Evolutionary conservation across 164 flowering plant genomes (phyloP), one percentile per base, ranked within the genome.

Genomic region (Macadamia integrifolia): DNA sequence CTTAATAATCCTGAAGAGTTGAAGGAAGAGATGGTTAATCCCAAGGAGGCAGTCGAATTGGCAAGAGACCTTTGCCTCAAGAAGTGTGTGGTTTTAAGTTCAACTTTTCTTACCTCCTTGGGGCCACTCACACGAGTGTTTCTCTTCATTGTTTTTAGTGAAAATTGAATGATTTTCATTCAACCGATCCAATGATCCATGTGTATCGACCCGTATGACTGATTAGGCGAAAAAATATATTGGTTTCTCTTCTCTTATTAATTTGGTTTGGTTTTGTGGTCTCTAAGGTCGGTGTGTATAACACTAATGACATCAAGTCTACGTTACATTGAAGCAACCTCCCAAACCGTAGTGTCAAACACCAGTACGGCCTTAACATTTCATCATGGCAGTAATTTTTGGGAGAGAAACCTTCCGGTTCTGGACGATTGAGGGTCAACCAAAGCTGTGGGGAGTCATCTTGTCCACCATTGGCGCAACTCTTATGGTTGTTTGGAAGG

Each of bases 391-490:
- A 18, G 61, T 69, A 11, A 12, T 63, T 50, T 29, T 69, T 61
- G 32, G 65, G n/a, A 61, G 35, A 42, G 72, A 62, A 28, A 40
- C 43, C 9, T 62, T 69, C 29, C 5, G 18, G 15, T 63, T 62
- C 46, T 28, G 66, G 31, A 17, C 67, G 17, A 14, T 56, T 18
- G 43, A 57, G 18, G 72, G 61, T 12, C 72, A 62, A 56, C 61
- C 66, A 49, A 69, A 69, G 61, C 52, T 61, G 5, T 69, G 61
- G 72, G 72, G 72, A 17, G 56, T 69, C 2, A 18, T 52, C 2
- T 12, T 62, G 7, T 69, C 72, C 1, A 13, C 55, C 18, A 0
- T 42, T 1, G 72, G 72, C 13, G 66, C 72, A 3, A 53, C 55
- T 15, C 9, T 62, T 42, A 62, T 62, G 60, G 52, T 69, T 32